phyloP scores from a whole-genome alignment of 169 alveolate genomes.

The Theileria orientalis region DNA sequence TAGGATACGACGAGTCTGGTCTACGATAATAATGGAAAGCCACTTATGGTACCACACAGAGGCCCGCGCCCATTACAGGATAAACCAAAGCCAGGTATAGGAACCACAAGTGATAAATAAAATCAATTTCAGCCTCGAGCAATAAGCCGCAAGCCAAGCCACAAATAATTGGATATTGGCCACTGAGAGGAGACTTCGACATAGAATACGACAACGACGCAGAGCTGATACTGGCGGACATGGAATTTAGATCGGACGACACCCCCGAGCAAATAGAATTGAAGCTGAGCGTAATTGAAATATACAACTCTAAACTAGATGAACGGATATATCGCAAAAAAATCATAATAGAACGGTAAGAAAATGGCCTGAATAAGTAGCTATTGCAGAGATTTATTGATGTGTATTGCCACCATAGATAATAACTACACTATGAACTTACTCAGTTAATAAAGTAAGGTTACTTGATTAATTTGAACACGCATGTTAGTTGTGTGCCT shows the following conservation, averaged over 20 bases:
- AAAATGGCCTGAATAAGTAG: too few species aligned
- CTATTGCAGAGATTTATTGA: not conserved
- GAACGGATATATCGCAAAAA: slow-evolving; percentile 86
- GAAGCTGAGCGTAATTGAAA: slow-evolving; percentile 79
- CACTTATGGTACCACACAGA: slow-evolving; percentile 45
- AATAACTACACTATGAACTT: too few species aligned
- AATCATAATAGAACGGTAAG: slow-evolving; percentile 77
- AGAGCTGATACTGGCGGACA: slow-evolving; percentile 93
- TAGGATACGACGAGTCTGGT: slow-evolving; percentile 54
- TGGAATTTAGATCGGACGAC: slow-evolving; percentile 90
- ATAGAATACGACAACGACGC: slow-evolving; percentile 98
- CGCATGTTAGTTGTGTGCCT: not conserved
- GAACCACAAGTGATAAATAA: slow-evolving; percentile 13
- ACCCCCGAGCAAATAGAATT: slow-evolving; percentile 83
- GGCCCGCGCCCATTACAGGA: slow-evolving; percentile 51
- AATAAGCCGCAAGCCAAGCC: slow-evolving; percentile 74
- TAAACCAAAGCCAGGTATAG: slow-evolving; percentile 33
- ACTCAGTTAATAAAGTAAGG: not conserved
- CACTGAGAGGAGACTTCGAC: slow-evolving; percentile 97
- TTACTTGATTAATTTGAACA: not conserved
- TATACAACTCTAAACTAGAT: slow-evolving; percentile 88
- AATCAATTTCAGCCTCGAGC: slow-evolving; percentile 19
- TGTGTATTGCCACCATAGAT: not conserved
- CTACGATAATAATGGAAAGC: slow-evolving; percentile 47
- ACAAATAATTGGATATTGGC: slow-evolving; percentile 91